Percentiles rank a stretch among this genome's conserved stretches.
Conservation (phyloP, 306 rosid genomes). For the Erythrophleum fordii region DNA sequence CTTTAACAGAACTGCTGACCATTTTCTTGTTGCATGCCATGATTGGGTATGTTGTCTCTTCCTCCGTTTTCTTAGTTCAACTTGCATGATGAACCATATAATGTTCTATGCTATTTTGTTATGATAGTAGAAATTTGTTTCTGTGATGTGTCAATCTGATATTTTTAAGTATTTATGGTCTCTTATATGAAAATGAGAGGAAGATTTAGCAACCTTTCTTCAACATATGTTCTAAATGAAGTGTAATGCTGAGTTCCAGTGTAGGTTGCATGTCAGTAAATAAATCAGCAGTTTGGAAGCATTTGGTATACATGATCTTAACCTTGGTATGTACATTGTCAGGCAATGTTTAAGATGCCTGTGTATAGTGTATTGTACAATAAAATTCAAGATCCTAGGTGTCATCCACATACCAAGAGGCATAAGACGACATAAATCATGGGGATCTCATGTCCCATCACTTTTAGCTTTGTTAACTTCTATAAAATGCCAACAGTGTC, state of each 20-base stretch:
- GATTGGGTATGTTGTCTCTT: constrained; percentile 74
- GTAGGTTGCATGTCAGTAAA: constrained; percentile 16
- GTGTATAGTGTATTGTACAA: no score
- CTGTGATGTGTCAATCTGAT: constrained; percentile 21
- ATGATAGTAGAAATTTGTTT: constrained; percentile 13
- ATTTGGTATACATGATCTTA: background rate
- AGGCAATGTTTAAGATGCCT: background rate
- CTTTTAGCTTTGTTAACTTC: background rate
- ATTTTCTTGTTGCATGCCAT: constrained; percentile 97
- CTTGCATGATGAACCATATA: constrained; percentile 32
- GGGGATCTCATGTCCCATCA: background rate
- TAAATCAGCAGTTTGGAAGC: background rate
- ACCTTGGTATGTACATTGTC: background rate
- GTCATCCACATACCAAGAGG: background rate
- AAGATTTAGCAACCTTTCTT: no score
- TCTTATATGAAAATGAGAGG: constrained; percentile 8
- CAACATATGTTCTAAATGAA: no score
- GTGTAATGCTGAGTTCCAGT: constrained; percentile 15
- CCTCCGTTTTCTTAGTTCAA: constrained; percentile 18
- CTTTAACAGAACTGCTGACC: constrained; percentile 91
- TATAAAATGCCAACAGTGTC: background rate
- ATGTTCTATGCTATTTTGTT: constrained; percentile 4
- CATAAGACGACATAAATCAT: background rate
- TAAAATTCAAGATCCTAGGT: background rate
- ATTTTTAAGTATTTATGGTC: constrained; percentile 17